Base-by-base conservation (phyloP, 1,284 basidiomycete species). In the Sanghuangporus sanghuang region DNA sequence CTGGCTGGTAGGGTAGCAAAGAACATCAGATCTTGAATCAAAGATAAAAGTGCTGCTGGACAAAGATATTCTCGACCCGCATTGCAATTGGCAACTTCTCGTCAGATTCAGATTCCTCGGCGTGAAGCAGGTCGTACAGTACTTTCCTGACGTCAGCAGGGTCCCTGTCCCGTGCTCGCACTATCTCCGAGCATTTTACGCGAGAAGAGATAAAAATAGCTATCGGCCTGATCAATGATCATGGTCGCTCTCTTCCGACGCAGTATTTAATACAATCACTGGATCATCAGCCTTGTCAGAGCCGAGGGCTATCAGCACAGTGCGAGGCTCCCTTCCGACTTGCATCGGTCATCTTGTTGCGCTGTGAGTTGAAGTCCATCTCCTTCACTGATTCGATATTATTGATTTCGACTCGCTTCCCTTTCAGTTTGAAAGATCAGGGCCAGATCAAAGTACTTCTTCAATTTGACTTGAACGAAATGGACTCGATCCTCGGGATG, bases 401-500 rank as follows among this genome's bases (percentile, higher is more conserved):
- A 18, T 46, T 18, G n/a, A 42, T 42, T 42, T 42, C n/a, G 40
- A n/a, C 27, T 32, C 27, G 27, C 27, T 32, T 32, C 27, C 27
- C 27, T 32, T 32, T 5, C 27, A 32, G 27, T 32, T 32, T 42
- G 40, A 42, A 11, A 12, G 40, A 42, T 4, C 40, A 11, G 3
- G 40, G 6, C n/a, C 40, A 12, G 40, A 42, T 18, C 21, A 18
- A 4, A n/a, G 16, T n/a, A 46, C 3, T 11, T 11, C n/a, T 12
- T 42, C 4, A 12, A 4, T 9, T 42, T 7, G 44, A 46, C 21
- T n/a, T 6, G 44, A 46, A 7, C 44, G 18, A 50, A 14, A 61
- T 61, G 59, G 59, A 61, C 7, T 54, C 38, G 27, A 39, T 61
- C 18, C 59, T 61, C 11, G 59, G 50, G 23, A 61, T 61, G 59